Evolutionary conservation across 441 rosid species (phyloP), one percentile per base, ranked within the genome.

Genomic region (Breynia disticha): DNA sequence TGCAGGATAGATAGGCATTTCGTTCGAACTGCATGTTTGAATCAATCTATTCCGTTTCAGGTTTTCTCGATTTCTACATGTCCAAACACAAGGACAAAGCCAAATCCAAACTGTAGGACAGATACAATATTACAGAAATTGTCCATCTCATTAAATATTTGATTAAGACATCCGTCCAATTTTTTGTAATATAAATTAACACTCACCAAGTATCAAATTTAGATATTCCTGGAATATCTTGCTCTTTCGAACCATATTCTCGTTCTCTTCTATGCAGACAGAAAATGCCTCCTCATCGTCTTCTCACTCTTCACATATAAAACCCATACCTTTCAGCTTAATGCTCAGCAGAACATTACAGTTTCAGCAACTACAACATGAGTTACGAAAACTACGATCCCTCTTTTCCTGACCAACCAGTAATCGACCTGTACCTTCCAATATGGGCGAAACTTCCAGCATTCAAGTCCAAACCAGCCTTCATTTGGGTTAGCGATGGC

Each of bases 321-420:
- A 7, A 32, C 44, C 5, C 28, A n/a, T 13, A 11, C 17, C 11
- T 13, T 9, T 41, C 10, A 41, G 44, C 5, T 41, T 0, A 41
- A 41, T 44, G 12, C 19, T 15, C 7, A 19, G 5, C 28, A 47
- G 39, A 16, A 5, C 6, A 7, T 5, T 0, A 45, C 28, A 35
- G 14, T n/a, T 11, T 13, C 42, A 48, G 24, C 14, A 24, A 5
- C 16, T 11, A 16, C 28, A 54, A 42, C 19, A 82, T 77, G 81
- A 70, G 62, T 68, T 62, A 50, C 53, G 86, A 79, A 67, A 80
- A 83, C 50, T 80, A 80, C 43, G 90, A 74, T 41, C 82, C 70
- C 35, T 66, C 57, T 38, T 80, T 79, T 60, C 85, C 90, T 3
- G 87, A 81, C 72, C 85, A 81, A 32, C 83, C 80, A 1, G 83